Evolutionary conservation across 2,329 filamentous ascomycete genomes (phyloP).

Genomic region (Bipolaris zeicola): DNA sequence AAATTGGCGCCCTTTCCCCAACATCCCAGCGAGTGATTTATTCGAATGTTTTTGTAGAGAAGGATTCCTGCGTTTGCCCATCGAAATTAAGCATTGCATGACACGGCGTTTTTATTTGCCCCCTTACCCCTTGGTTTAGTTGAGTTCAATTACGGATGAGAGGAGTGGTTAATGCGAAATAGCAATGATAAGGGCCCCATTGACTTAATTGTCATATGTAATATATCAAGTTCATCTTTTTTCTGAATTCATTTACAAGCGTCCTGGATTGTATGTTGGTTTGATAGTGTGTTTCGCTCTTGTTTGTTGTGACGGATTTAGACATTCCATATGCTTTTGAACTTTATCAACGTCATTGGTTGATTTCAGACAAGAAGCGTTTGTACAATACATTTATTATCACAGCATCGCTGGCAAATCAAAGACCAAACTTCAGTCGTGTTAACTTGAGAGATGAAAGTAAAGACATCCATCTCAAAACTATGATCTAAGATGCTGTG

Average conservation of each 20-base stretch:
- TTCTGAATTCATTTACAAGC: neutral
- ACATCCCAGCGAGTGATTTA: neutral
- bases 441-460: neutral
- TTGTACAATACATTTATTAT: neutral
- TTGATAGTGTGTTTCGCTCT: neutral
- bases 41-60: constrained; percentile 1
- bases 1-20: constrained; percentile 21
- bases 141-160: neutral
- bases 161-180: constrained; percentile 1
- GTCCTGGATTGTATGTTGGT: neutral
- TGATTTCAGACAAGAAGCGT: neutral
- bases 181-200: constrained; percentile 6
- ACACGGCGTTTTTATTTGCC: constrained; percentile 16
- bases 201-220: constrained; percentile 8
- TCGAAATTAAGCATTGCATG: constrained; percentile 24
- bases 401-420: neutral
- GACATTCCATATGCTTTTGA: neutral
- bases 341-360: neutral
- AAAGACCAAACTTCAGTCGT: neutral
- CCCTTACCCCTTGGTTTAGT: neutral
- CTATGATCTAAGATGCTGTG: neutral
- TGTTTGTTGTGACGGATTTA: neutral
- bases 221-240: constrained; percentile 9
- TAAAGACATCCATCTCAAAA: neutral
- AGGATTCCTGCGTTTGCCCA: constrained; percentile 8